Percentiles rank a stretch among this genome's conserved stretches.
Evolutionary conservation across 225 moss, liverwort and hornwort genomes (phyloP).

Genomic region (Thuidium tamariscinum): DNA sequence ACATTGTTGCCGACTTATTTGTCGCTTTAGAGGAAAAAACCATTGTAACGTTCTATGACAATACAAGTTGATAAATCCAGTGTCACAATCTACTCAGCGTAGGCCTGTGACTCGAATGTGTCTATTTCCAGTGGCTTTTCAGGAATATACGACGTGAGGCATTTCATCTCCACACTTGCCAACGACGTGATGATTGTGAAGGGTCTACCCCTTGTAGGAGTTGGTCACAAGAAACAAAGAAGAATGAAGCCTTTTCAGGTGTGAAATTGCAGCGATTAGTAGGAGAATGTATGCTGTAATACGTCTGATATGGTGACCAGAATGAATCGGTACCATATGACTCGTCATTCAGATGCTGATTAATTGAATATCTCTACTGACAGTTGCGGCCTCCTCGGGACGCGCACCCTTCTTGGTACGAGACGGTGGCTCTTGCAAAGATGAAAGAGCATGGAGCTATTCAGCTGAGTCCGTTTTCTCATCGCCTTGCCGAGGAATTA

Average conservation of each 20-base stretch:
- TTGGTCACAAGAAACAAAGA: conserved; percentile 32
- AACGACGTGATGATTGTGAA: conserved; percentile 66
- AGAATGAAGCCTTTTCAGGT: conserved; percentile 77
- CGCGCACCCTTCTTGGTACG: conserved; percentile 70
- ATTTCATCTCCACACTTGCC: conserved; percentile 76
- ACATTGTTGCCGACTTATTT: neutral
- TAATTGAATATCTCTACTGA: neutral
- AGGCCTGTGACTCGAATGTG: conserved; percentile 25
- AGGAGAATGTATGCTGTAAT: neutral
- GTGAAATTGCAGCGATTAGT: neutral
- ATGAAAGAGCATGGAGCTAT: conserved; percentile 86
- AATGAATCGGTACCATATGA: neutral
- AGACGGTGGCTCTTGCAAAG: conserved; percentile 60
- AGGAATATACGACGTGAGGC: conserved; percentile 82
- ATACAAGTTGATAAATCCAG: neutral
- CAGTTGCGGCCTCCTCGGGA: conserved; percentile 79
- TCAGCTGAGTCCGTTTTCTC: conserved; percentile 76
- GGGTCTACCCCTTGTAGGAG: conserved; percentile 47
- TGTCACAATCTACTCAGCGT: neutral
- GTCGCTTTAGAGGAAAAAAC: neutral
- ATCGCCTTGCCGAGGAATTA: conserved; percentile 60
- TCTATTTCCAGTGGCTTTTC: conserved; percentile 78
- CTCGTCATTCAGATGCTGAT: neutral
- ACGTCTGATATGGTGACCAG: neutral
- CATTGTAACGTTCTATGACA: neutral